Evolutionary conservation across 257 asterid genomes (phyloP), one percentile per base, ranked within the genome.

Genomic region (Nicotiana sylvestris): DNA sequence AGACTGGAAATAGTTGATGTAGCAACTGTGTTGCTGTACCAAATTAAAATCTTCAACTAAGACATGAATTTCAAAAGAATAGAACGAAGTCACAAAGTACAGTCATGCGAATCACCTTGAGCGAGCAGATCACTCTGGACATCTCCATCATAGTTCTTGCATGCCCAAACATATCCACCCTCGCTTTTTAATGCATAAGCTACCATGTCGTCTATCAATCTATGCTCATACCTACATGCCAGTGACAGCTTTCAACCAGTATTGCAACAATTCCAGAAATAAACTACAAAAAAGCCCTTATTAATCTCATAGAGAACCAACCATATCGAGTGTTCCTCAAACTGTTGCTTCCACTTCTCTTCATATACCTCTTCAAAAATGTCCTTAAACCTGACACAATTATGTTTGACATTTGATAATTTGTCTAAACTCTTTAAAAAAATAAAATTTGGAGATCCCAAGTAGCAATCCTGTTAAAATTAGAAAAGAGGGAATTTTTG

Each of bases 121-220:
- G 98, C 98, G 76, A 95, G 97, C 84, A 95, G 87, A 92, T 95
- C 98, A 90, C 98, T 93, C 81, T 91, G 98, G 56, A 93, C 98
- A 82, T 95, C 98, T 84, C 98, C 98, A 80, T 95, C 98, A 82
- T 95, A 95, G 89, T 95, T 95, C 82, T 95, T 95, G 90, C 98
- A 95, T 43, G 98, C 98, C 98, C 98, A 95, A 83, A 95, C 98
- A 84, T 92, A 93, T 84, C 97, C 98, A 68, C 98, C 98, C 33
- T 92, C 97, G 67, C 98, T 95, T 91, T 95, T 95, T 84, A 95
- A 25, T 6, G 93, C 98, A 86, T 95, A 95, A 35, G 98, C 98
- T 78, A 95, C 98, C 98, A 95, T 95, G 88, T 95, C 98, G 91
- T 95, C 98, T 78, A 95, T 95, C 89, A 95, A 85, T 27, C 98